Evolutionary conservation across 2,329 filamentous ascomycete genomes (phyloP).

Genomic region (Gyromitra esculenta): DNA sequence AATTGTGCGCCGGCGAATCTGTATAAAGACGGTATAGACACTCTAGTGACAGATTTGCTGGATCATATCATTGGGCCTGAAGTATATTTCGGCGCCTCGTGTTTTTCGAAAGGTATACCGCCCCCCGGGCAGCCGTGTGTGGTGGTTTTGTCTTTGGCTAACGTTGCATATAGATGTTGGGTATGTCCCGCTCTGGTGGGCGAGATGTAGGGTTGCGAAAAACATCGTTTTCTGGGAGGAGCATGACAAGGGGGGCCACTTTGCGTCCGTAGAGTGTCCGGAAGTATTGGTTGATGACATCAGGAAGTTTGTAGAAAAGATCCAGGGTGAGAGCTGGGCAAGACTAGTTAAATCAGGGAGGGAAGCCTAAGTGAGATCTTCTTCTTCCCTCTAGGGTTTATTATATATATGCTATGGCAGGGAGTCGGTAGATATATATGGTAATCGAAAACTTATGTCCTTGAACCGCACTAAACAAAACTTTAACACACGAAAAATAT

Average conservation of each 20-base stretch:
- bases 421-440: not conserved
- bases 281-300: conserved; percentile 62
- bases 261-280: conserved; percentile 65
- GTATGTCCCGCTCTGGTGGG: conserved; percentile 44
- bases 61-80: conserved; percentile 9
- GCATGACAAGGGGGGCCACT: conserved; percentile 65
- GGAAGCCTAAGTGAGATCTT: not conserved
- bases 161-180: conserved; percentile 12
- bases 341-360: conserved; percentile 13
- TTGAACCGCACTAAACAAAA: too few species aligned
- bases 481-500: too few species aligned
- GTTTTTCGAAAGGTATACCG: conserved; percentile 29
- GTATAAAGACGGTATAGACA: conserved; percentile 12
- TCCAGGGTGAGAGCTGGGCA: conserved; percentile 56
- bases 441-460: too few species aligned
- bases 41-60: conserved; percentile 4
- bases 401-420: not conserved
- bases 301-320: conserved; percentile 62
- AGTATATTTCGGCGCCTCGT: conserved; percentile 38
- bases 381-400: not conserved
- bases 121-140: too few species aligned
- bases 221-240: conserved; percentile 54
- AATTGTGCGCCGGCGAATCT: conserved; percentile 25
- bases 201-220: conserved; percentile 28
- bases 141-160: not conserved